phyloP scores from a whole-genome alignment of 2,329 filamentous ascomycete species.

The Scolecobasidium constrictum region DNA sequence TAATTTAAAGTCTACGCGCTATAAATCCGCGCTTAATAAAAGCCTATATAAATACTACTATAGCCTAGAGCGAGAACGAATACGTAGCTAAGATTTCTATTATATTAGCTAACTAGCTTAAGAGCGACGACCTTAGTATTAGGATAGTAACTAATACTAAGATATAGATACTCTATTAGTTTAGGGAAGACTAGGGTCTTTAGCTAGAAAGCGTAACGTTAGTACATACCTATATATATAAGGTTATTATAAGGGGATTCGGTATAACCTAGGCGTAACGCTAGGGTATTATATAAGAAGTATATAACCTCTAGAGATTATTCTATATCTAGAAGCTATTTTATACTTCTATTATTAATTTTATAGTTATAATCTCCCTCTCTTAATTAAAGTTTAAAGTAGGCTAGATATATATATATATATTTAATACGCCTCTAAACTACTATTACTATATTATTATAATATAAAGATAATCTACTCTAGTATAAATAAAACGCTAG shows the following conservation, averaged over 20 bases:
- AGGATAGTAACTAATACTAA: slow-evolving; percentile 11
- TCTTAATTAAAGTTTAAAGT: too few relatives aligned
- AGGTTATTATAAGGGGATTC: slow-evolving; percentile 12
- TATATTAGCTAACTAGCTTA: slow-evolving; percentile 15
- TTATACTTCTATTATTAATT: too few relatives aligned
- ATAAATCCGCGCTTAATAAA: slow-evolving; percentile 14
- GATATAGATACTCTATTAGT: slow-evolving; percentile 12
- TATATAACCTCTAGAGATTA: too few relatives aligned
- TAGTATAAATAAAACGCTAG: too few relatives aligned
- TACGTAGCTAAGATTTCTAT: slow-evolving; percentile 14
- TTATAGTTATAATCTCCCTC: too few relatives aligned
- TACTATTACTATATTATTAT: too few relatives aligned
- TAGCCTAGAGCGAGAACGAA: slow-evolving; percentile 14
- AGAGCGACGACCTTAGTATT: slow-evolving; percentile 14
- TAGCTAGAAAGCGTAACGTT: not conserved
- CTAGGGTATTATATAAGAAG: too few relatives aligned
- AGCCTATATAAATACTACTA: slow-evolving; percentile 13
- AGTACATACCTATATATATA: slow-evolving; percentile 11
- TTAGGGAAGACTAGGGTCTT: slow-evolving; percentile 11
- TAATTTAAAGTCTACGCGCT: slow-evolving; percentile 13
- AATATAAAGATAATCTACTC: too few relatives aligned
- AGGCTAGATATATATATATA: too few relatives aligned
- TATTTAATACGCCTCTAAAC: too few relatives aligned
- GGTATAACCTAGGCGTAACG: too few relatives aligned
- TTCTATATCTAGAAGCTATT: too few relatives aligned